phyloP scores from a whole-genome alignment of 495 filamentous ascomycete genomes.

The Lasiosphaeriaceae sp. region DNA sequence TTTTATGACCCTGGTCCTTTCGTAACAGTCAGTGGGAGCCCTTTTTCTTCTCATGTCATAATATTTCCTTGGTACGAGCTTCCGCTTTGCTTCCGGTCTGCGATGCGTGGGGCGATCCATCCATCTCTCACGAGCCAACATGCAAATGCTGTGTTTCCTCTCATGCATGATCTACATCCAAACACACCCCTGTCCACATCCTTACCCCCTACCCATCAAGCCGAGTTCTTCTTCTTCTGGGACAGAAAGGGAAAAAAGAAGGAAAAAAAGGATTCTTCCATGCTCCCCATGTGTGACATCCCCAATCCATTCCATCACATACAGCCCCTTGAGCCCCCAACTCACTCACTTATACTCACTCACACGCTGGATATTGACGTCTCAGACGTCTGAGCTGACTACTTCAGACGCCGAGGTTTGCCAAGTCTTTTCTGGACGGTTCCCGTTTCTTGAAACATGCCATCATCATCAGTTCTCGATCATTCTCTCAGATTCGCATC shows the following conservation, averaged over 20 bases:
- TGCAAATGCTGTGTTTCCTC: conserved; percentile 14
- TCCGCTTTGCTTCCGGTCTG: conserved; percentile 11
- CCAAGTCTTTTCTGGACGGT: not conserved
- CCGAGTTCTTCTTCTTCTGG: too few species aligned
- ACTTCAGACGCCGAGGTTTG: not conserved
- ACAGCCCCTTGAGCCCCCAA: too few species aligned
- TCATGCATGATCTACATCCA: conserved; percentile 16
- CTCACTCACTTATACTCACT: too few species aligned
- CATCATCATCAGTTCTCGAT: not conserved
- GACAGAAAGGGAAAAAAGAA: not conserved
- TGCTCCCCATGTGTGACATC: not conserved
- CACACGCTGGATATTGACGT: too few species aligned
- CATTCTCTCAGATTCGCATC: not conserved
- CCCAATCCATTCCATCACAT: too few species aligned
- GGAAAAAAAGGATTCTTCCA: not conserved
- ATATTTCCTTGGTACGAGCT: too few species aligned
- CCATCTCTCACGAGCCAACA: not conserved
- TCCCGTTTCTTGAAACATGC: not conserved
- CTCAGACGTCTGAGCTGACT: not conserved
- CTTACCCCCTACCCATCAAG: too few species aligned
- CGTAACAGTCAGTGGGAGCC: not conserved
- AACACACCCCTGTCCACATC: not conserved
- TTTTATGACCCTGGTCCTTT: too few species aligned
- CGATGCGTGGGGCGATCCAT: conserved; percentile 2
- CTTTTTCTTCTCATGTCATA: not conserved